phyloP scores from a whole-genome alignment of 805 yeast genomes.

The Wickerhamiella brachini region DNA sequence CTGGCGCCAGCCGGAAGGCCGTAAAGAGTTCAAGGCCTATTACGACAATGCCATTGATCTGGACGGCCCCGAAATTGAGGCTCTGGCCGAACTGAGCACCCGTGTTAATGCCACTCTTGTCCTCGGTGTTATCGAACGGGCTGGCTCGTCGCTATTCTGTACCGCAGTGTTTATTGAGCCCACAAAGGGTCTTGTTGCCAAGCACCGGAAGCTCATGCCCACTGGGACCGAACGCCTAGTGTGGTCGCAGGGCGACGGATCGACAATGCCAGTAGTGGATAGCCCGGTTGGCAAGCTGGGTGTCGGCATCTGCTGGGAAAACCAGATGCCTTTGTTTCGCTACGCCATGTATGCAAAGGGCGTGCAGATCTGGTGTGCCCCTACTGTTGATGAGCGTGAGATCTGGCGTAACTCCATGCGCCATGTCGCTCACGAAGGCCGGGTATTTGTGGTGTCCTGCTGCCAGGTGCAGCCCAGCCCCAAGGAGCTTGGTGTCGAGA shows the following conservation, averaged over 20 bases:
- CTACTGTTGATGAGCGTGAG: slow-evolving; percentile 34
- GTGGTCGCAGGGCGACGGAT: slow-evolving; percentile 37
- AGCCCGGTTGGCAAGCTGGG: slow-evolving; percentile 28
- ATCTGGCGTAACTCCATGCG: slow-evolving; percentile 32
- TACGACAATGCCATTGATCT: slow-evolving; percentile 11
- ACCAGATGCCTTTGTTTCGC: slow-evolving; percentile 30
- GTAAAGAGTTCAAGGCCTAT: slow-evolving; percentile 29
- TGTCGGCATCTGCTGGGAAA: slow-evolving; percentile 38
- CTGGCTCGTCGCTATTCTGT: slow-evolving; percentile 23
- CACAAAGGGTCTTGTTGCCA: slow-evolving; percentile 26
- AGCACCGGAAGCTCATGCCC: slow-evolving; percentile 33
- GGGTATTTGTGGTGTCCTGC: slow-evolving; percentile 29
- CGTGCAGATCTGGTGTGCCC: slow-evolving; percentile 31
- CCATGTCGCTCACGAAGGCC: slow-evolving; percentile 31
- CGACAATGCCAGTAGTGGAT: slow-evolving; percentile 29
- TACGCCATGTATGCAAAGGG: slow-evolving; percentile 32
- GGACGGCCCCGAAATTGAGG: not conserved
- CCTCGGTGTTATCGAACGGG: not conserved
- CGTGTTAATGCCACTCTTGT: not conserved
- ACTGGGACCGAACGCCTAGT: slow-evolving; percentile 33
- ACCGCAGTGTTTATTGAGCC: slow-evolving; percentile 31
- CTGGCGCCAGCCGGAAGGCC: slow-evolving; percentile 29
- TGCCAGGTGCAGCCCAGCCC: slow-evolving; percentile 29
- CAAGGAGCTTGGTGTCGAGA: slow-evolving; percentile 3
- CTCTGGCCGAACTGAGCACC: not conserved